Evolutionary conservation across 352 stramenopile genomes (phyloP).

Genomic region (Phytophthora cactorum): DNA sequence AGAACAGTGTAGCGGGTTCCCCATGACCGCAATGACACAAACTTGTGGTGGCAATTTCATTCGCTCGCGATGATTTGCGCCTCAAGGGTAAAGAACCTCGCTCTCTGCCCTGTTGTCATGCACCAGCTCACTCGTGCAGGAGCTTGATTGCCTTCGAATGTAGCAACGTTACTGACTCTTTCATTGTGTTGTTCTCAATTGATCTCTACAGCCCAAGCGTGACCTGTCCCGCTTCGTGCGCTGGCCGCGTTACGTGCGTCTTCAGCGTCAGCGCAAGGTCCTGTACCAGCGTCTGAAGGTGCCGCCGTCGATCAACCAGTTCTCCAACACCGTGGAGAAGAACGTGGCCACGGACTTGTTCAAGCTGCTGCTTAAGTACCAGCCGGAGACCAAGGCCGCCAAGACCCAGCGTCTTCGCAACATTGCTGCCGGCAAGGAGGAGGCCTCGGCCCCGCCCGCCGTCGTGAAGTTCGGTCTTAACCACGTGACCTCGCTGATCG

Average conservation of each 20-base stretch:
- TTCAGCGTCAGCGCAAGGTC: constrained; percentile 99
- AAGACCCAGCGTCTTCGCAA: constrained; percentile 98
- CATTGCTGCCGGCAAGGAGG: constrained; percentile 94
- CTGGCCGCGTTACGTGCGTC: constrained; percentile 98
- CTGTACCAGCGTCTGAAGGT: constrained; percentile 99
- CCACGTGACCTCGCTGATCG: constrained; percentile 98
- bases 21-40: constrained; percentile 94
- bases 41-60: constrained; percentile 84
- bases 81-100: constrained; percentile 82
- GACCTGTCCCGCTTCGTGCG: constrained; percentile 99
- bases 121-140: constrained; percentile 31
- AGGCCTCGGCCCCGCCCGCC: constrained; percentile 85
- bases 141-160: constrained; percentile 5
- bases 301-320: constrained; percentile 99
- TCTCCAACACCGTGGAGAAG: constrained; percentile 98
- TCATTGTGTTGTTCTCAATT: constrained; percentile 22
- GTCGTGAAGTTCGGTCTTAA: constrained; percentile 99
- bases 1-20: constrained; percentile 84
- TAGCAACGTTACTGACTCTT: constrained; percentile 22
- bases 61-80: constrained; percentile 46
- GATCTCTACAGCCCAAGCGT: constrained; percentile 83
- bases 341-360: constrained; percentile 98
- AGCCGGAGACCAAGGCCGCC: constrained; percentile 97
- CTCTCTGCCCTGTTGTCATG: constrained; percentile 42
- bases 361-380: constrained; percentile 99